phyloP scores from a whole-genome alignment of 768 basidiomycete genomes.

The Lanmaoa rubissima region DNA sequence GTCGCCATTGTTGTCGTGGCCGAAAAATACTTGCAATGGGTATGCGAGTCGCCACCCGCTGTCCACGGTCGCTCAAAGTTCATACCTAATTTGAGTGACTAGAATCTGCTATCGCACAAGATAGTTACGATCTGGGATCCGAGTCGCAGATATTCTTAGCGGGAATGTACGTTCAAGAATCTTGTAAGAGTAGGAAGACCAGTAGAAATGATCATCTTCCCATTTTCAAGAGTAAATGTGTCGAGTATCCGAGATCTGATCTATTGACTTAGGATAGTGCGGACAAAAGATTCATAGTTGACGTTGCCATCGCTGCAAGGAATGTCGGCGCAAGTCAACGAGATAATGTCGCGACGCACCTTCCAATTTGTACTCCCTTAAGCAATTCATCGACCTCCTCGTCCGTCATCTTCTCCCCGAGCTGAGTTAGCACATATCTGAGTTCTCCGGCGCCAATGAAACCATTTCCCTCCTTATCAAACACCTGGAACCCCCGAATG shows the following conservation, averaged over 20 bases:
- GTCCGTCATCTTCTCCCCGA: slow-evolving; percentile 98
- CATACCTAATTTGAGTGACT: no score
- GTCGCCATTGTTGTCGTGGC: no score
- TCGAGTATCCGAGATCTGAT: background rate
- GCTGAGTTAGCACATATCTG: slow-evolving; percentile 86
- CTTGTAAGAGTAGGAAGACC: background rate
- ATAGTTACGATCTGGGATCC: background rate
- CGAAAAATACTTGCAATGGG: background rate
- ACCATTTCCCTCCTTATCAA: slow-evolving; percentile 81
- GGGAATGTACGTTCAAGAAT: background rate
- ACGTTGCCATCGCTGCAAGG: slow-evolving; percentile 84
- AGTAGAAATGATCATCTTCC: background rate
- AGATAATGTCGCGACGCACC: slow-evolving; percentile 50
- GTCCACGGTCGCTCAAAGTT: background rate
- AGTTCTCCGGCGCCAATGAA: slow-evolving; percentile 65
- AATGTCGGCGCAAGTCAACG: background rate
- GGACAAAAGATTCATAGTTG: slow-evolving; percentile 96
- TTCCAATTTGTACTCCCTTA: slow-evolving; percentile 91
- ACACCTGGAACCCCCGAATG: slow-evolving; percentile 98
- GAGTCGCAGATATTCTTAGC: background rate
- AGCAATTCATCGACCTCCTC: slow-evolving; percentile 97
- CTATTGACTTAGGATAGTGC: slow-evolving; percentile 89
- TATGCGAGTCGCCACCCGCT: background rate
- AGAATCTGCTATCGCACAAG: no score
- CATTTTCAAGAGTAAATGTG: no score